Conservation (phyloP, 306 rosid genomes). For the Lathyrus oleraceus region DNA sequence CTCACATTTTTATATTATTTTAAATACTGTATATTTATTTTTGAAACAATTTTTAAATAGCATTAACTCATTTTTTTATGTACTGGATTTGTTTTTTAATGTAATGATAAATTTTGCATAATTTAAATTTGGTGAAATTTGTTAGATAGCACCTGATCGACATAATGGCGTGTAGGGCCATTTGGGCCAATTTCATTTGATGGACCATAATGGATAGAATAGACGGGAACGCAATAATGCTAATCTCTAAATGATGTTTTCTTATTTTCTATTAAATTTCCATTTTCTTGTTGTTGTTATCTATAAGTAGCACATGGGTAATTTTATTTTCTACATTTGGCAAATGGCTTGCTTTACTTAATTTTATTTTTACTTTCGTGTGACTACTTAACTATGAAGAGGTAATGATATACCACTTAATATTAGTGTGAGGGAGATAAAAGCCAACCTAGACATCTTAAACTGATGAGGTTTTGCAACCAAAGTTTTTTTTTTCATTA, state of each 20-base stretch:
- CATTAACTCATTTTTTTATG: not conserved
- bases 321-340: no score
- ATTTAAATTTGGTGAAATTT: not conserved
- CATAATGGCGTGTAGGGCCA: constrained; percentile 6
- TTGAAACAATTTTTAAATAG: not conserved
- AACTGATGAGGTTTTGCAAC: no score
- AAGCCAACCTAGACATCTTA: no score
- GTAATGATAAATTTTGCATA: not conserved
- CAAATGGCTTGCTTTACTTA: no score
- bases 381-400: no score
- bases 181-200: not conserved
- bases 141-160: not conserved
- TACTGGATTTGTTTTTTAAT: not conserved
- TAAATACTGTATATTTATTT: not conserved
- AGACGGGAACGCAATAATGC: constrained; percentile 17
- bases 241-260: not conserved
- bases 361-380: no score
- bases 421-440: no score
- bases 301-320: not conserved
- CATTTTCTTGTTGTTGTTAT: constrained; percentile 8
- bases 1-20: not conserved
- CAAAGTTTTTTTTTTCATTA: no score
- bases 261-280: constrained; percentile 12
- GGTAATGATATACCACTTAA: no score
- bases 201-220: not conserved